Evolutionary conservation across 2,329 filamentous ascomycete genomes (phyloP).

Genomic region (Talaromyces sp.): DNA sequence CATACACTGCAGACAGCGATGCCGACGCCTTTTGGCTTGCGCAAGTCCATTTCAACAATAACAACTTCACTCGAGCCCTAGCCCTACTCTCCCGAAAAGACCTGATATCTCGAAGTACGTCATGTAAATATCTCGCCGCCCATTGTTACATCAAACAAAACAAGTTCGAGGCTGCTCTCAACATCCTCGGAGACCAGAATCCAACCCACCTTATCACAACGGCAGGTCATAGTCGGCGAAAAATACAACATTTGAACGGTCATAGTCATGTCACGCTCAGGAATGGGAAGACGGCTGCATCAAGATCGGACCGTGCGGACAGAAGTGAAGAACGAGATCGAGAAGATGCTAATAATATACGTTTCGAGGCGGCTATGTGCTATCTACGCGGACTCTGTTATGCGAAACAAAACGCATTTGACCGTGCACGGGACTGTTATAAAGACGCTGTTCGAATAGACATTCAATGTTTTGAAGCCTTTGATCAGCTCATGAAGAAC

Average conservation of each 20-base stretch:
- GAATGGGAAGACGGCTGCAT: slow-evolving; percentile 45
- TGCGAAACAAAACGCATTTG: slow-evolving; percentile 95
- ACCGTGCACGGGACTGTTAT: slow-evolving; percentile 96
- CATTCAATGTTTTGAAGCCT: slow-evolving; percentile 96
- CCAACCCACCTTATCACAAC: slow-evolving; percentile 79
- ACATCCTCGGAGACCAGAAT: slow-evolving; percentile 84
- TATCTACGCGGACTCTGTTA: slow-evolving; percentile 91
- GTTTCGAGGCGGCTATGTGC: slow-evolving; percentile 96
- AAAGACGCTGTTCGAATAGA: slow-evolving; percentile 96
- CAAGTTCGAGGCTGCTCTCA: slow-evolving; percentile 83
- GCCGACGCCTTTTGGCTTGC: slow-evolving; percentile 96
- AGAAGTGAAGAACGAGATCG: slow-evolving; percentile 60
- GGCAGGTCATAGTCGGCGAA: slow-evolving; percentile 61
- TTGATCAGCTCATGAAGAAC: slow-evolving; percentile 97
- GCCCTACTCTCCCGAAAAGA: slow-evolving; percentile 81
- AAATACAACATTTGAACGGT: slow-evolving; percentile 64
- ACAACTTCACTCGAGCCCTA: slow-evolving; percentile 90
- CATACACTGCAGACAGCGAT: slow-evolving; percentile 66
- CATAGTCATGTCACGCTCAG: slow-evolving; percentile 50
- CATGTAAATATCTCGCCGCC: slow-evolving; percentile 87
- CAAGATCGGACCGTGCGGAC: slow-evolving; percentile 51
- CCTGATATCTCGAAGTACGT: slow-evolving; percentile 74
- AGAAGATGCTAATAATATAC: slow-evolving; percentile 71
- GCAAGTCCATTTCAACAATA: slow-evolving; percentile 94
- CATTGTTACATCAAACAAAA: slow-evolving; percentile 93